Evolutionary conservation across 2,329 filamentous ascomycete genomes (phyloP).

Genomic region (Pseudofabraea citricarpa): DNA sequence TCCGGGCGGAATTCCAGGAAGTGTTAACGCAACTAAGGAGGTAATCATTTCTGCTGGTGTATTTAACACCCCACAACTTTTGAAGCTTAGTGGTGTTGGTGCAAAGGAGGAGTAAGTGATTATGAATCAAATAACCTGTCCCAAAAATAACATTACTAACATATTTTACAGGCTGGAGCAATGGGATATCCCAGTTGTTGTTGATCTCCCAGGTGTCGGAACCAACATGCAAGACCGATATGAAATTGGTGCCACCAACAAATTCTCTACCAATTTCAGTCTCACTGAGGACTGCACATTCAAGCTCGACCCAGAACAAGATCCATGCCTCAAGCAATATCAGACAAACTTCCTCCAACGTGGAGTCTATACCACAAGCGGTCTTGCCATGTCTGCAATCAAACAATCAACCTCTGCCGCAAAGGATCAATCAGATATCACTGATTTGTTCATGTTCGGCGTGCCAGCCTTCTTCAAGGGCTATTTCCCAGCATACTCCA

Average conservation of each 20-base stretch:
- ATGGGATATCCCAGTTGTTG: constrained; percentile 43
- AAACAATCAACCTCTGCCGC: constrained; percentile 30
- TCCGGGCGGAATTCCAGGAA: constrained; percentile 15
- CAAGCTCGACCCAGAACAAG: constrained; percentile 26
- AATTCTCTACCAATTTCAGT: constrained; percentile 33
- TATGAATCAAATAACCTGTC: too few relatives aligned
- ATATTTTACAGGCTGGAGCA: too few relatives aligned
- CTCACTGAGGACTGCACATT: constrained; percentile 29
- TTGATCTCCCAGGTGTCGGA: constrained; percentile 53
- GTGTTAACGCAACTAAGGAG: constrained; percentile 32
- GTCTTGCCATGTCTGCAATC: constrained; percentile 37
- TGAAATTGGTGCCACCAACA: constrained; percentile 38
- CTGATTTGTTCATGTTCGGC: constrained; percentile 29
- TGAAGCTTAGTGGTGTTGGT: constrained; percentile 40
- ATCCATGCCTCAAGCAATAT: constrained; percentile 28
- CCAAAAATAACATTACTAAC: too few relatives aligned
- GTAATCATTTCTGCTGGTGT: constrained; percentile 42
- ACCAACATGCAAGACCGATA: constrained; percentile 53
- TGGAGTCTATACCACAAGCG: constrained; percentile 35
- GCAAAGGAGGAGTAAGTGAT: constrained; percentile 30
- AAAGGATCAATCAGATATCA: constrained; percentile 28
- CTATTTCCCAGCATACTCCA: constrained; percentile 37
- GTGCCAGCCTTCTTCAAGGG: constrained; percentile 29
- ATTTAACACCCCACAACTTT: constrained; percentile 38
- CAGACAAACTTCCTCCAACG: constrained; percentile 4